These are phyloP conservation scores for Lablab purpureus DNA, from an alignment of 306 rosid species.

Conservation along the genomic window DNA sequence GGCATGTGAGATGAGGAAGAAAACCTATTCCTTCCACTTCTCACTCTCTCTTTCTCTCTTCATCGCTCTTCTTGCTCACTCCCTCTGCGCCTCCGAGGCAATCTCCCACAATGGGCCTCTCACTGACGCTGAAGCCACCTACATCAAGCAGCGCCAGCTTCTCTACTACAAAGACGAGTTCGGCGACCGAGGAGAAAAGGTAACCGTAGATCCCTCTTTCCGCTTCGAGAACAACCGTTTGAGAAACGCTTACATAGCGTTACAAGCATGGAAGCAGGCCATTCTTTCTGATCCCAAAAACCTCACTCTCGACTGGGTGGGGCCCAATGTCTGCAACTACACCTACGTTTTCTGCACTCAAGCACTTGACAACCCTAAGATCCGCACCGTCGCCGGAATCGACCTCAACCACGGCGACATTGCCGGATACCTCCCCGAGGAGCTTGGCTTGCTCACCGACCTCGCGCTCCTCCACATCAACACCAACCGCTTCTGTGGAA, in stretches of 20 bases:
- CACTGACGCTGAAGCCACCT: slow-evolving; percentile 58
- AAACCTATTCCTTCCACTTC: slow-evolving; percentile 41
- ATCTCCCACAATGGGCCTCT: slow-evolving; percentile 60
- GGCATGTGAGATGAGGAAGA: slow-evolving; percentile 92
- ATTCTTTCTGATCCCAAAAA: slow-evolving; percentile 83
- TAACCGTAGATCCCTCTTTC: slow-evolving; percentile 75
- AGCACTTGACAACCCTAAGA: slow-evolving; percentile 64
- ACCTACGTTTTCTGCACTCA: slow-evolving; percentile 73
- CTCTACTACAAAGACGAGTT: slow-evolving; percentile 85
- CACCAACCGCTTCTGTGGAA: slow-evolving; percentile 90
- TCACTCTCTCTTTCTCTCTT: slow-evolving; percentile 4
- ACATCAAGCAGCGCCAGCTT: slow-evolving; percentile 83
- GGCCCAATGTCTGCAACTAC: slow-evolving; percentile 78
- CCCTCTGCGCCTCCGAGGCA: slow-evolving; percentile 31
- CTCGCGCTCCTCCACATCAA: slow-evolving; percentile 86
- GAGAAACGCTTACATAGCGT: slow-evolving; percentile 73
- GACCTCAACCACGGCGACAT: slow-evolving; percentile 97
- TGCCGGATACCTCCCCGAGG: slow-evolving; percentile 93
- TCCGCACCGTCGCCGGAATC: slow-evolving; percentile 88
- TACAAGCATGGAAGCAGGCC: slow-evolving; percentile 88
- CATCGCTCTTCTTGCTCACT: slow-evolving; percentile 34
- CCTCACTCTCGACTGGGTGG: slow-evolving; percentile 71
- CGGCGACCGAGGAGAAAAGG: slow-evolving; percentile 80
- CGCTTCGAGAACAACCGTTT: slow-evolving; percentile 71
- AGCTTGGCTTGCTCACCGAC: slow-evolving; percentile 76